Evolutionary conservation across 75 land plant genomes (phyloP).

Genomic region (Pinus albicaulis): DNA sequence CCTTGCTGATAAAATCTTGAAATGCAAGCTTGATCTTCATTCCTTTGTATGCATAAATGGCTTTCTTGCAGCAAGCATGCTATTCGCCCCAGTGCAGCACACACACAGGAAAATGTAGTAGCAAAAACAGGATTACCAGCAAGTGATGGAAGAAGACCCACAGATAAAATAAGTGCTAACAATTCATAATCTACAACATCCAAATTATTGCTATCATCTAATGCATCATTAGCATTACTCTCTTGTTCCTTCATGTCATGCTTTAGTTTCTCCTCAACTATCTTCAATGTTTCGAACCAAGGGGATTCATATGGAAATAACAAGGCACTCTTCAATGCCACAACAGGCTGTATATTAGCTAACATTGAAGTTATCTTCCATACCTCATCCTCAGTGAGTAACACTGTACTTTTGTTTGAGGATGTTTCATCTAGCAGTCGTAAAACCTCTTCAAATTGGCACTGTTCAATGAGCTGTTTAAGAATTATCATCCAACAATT

Average conservation of each 20-base stretch:
- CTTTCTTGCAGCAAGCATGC: conserved; percentile 47
- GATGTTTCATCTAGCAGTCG: conserved; percentile 51
- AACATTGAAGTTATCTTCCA: conserved; percentile 26
- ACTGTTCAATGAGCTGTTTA: conserved; percentile 30
- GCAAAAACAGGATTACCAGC: conserved; percentile 28
- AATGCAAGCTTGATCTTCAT: background rate
- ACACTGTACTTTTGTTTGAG: conserved; percentile 19
- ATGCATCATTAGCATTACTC: background rate
- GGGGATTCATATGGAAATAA: conserved; percentile 69
- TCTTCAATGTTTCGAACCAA: conserved; percentile 35
- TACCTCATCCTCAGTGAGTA: conserved; percentile 68
- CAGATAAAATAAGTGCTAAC: conserved; percentile 52
- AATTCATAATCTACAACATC: conserved; percentile 29
- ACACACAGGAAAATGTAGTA: conserved; percentile 47
- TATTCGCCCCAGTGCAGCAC: conserved; percentile 51
- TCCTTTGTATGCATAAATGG: conserved; percentile 12
- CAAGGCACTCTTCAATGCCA: conserved; percentile 61
- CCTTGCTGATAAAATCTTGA: background rate
- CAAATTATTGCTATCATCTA: background rate
- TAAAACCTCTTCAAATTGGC: conserved; percentile 22
- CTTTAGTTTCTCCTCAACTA: conserved; percentile 48
- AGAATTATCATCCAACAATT: conserved; percentile 65
- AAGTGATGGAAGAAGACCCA: conserved; percentile 47
- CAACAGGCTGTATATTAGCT: conserved; percentile 25
- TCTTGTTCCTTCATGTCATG: conserved; percentile 14